Conservation (phyloP, 2,329 filamentous ascomycete genomes). For the Delphinella strobiligena region DNA sequence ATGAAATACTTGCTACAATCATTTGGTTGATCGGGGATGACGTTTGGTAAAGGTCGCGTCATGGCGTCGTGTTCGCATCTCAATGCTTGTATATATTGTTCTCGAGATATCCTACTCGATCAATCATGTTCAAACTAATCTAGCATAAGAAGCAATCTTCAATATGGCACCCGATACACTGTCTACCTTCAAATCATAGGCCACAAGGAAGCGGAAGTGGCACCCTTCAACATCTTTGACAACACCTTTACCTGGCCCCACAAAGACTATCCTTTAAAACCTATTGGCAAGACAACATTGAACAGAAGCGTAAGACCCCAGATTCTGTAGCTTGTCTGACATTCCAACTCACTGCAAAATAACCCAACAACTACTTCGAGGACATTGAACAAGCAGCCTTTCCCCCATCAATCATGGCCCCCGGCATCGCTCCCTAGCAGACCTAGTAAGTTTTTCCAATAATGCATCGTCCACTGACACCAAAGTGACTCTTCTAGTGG, state of each 20-base stretch:
- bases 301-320: conserved; percentile 31
- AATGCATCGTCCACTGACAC: neutral
- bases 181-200: conserved; percentile 44
- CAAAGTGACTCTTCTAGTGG: conserved; percentile 26
- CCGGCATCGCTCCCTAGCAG: conserved; percentile 50
- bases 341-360: conserved; percentile 2
- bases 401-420: conserved; percentile 51
- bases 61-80: too few species aligned
- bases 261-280: conserved; percentile 35
- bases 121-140: too few species aligned
- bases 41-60: too few species aligned
- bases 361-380: conserved; percentile 52
- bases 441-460: too few species aligned
- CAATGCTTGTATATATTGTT: too few species aligned
- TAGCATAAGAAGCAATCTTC: too few species aligned
- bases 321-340: neutral
- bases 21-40: too few species aligned
- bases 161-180: too few species aligned
- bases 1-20: too few species aligned
- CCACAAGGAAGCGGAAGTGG: conserved; percentile 37
- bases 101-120: too few species aligned
- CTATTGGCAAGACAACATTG: conserved; percentile 39
- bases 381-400: conserved; percentile 60
- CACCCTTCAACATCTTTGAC: conserved; percentile 42
- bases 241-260: conserved; percentile 45